These are phyloP conservation scores for Cutaneotrichosporon cutaneum DNA, from an alignment of 1,284 basidiomycete species.

Conservation along the genomic window DNA sequence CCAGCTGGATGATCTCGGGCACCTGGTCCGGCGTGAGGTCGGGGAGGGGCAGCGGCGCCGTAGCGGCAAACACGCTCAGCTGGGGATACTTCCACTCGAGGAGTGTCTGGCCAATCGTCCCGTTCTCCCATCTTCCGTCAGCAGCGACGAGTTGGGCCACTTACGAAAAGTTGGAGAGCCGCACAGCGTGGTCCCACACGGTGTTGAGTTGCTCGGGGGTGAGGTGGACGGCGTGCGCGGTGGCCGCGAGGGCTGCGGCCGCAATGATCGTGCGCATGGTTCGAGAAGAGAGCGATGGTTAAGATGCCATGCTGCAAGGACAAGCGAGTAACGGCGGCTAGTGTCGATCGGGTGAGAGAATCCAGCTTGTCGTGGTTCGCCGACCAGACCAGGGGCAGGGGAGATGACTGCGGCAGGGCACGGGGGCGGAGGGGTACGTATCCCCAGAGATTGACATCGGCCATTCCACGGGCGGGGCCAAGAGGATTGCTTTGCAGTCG, in stretches of 20 bases:
- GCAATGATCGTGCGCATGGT: background rate
- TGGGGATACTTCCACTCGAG: constrained; percentile 65
- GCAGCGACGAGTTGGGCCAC: background rate
- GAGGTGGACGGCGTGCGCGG: constrained; percentile 12
- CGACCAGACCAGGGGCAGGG: too few relatives aligned
- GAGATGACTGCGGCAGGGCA: too few relatives aligned
- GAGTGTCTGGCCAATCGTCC: constrained; percentile 70
- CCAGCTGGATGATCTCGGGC: constrained; percentile 58
- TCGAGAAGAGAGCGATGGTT: constrained; percentile 2
- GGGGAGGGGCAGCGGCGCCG: constrained; percentile 32
- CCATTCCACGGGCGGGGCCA: too few relatives aligned
- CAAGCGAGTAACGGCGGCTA: too few relatives aligned
- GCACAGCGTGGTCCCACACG: constrained; percentile 38
- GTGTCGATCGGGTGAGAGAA: too few relatives aligned
- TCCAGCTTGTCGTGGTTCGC: too few relatives aligned
- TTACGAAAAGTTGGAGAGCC: constrained; percentile 19
- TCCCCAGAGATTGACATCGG: too few relatives aligned
- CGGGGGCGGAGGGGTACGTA: too few relatives aligned
- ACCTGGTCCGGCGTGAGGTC: constrained; percentile 56
- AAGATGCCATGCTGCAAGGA: too few relatives aligned
- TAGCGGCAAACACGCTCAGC: constrained; percentile 61
- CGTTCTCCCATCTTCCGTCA: constrained; percentile 68
- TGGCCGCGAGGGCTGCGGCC: constrained; percentile 1
- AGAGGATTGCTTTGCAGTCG: too few relatives aligned
- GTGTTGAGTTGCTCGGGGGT: constrained; percentile 12